phyloP scores from a whole-genome alignment of 352 stramenopile species.

The Thraustochytrium striatum region DNA sequence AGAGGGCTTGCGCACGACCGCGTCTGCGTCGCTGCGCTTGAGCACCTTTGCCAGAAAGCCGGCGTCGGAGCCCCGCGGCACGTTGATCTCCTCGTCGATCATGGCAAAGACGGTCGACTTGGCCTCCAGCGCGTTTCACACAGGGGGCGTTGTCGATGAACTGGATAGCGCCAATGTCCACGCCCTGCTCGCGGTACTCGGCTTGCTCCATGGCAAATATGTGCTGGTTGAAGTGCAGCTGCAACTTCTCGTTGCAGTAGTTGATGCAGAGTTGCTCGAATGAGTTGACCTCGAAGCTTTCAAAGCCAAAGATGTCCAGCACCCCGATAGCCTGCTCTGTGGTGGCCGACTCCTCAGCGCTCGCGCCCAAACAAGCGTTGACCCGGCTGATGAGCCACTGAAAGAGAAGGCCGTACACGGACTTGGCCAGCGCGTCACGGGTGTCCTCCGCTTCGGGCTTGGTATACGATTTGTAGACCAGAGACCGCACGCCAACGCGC shows the following conservation, averaged over 20 bases:
- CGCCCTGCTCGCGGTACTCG: conserved; percentile 92
- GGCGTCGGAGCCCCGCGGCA: conserved; percentile 76
- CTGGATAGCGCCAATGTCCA: conserved; percentile 76
- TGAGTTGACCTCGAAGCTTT: conserved; percentile 81
- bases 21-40: not conserved
- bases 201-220: conserved; percentile 95
- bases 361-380: conserved; percentile 56
- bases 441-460: conserved; percentile 75
- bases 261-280: conserved; percentile 89
- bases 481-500: conserved; percentile 57
- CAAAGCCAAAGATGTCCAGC: conserved; percentile 83
- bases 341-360: not conserved
- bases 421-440: conserved; percentile 91
- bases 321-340: conserved; percentile 64
- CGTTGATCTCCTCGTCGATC: conserved; percentile 94
- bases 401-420: conserved; percentile 93
- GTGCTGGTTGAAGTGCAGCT: conserved; percentile 86
- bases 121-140: conserved; percentile 20
- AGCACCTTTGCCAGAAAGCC: conserved; percentile 44
- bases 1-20: not conserved
- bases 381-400: conserved; percentile 91
- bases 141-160: conserved; percentile 78
- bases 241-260: conserved; percentile 84
- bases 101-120: conserved; percentile 62
- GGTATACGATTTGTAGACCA: conserved; percentile 62